Evolutionary conservation across 2,329 filamentous ascomycete genomes (phyloP), one percentile per base, ranked within the genome.

Genomic region (Ophiostoma sp.): DNA sequence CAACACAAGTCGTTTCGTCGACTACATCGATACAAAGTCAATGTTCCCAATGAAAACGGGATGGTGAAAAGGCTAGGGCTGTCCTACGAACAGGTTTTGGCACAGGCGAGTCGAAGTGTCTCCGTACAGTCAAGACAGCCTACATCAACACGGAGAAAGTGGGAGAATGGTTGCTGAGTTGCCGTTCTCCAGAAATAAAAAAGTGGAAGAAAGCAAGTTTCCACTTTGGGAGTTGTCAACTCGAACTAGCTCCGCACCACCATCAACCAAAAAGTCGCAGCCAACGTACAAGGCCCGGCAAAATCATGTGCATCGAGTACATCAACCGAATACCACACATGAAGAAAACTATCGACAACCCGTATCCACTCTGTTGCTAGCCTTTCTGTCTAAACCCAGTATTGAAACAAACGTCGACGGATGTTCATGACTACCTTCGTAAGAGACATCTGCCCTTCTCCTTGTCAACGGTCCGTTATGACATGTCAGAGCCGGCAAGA

Each of bases 181-280:
- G 42, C n/a, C 39, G 36, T 50, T 31, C 42, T 31, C 25, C 64
- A 50, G 42, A 66, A 28, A 31, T 33, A 68, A 66, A 68, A 66
- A 48, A 64, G 63, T 66, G 63, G 63, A 25, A 48, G 39, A 3
- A 31, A 52, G n/a, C n/a, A 22, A 9, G 63, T 48, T 36, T 69
- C 64, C 63, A 48, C 42, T 52, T 52, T 69, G 45, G 45, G 64
- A 69, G 64, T 69, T 69, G 45, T 33, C 45, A 52, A 69, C 42
- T 52, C 63, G 6, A 28, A 12, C 42, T 69, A 69, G 64, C 36
- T 22, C 19, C 36, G 33, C 17, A 12, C 36, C 3, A 7, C 31
- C 17, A 19, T n/a, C 28, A 36, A 61, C 57, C 17, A 61, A 55
- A 33, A 52, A 52, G 17, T 52, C 50, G 17, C 50, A n/a, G 50